A percentile compares a stretch with the other conserved stretches of the same genome.
Evolutionary conservation across 2,329 filamentous ascomycete genomes (phyloP).

Genomic region (Trichoderma polysporum): DNA sequence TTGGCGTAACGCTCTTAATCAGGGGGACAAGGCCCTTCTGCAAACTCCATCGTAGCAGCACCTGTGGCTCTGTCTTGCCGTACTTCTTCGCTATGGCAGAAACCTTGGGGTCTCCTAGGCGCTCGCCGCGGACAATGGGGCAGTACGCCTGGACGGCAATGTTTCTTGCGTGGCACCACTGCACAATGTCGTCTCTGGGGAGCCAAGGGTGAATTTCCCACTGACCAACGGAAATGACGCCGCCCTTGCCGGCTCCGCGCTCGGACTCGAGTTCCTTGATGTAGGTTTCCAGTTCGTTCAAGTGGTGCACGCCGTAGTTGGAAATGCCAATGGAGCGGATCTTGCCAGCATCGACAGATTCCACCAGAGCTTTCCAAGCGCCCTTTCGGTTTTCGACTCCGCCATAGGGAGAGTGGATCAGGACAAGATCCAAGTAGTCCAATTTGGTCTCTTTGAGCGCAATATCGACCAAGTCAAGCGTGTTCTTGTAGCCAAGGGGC

Average conservation of each 20-base stretch:
- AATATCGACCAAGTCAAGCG: constrained; percentile 62
- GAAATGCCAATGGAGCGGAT: constrained; percentile 62
- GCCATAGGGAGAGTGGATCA: constrained; percentile 62
- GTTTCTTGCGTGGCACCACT: constrained; percentile 68
- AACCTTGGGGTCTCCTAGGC: constrained; percentile 67
- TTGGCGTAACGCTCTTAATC: constrained; percentile 70
- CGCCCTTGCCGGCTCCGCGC: constrained; percentile 62
- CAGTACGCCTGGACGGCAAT: constrained; percentile 64
- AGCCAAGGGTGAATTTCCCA: constrained; percentile 92
- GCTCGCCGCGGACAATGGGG: constrained; percentile 64
- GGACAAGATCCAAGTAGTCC: constrained; percentile 66
- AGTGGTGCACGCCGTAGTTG: constrained; percentile 64
- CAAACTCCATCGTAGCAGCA: constrained; percentile 77
- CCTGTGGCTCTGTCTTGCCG: constrained; percentile 70
- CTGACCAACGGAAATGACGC: constrained; percentile 79
- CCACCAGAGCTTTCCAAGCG: constrained; percentile 63
- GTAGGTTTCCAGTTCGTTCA: constrained; percentile 59
- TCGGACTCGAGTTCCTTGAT: constrained; percentile 61
- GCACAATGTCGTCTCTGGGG: constrained; percentile 71
- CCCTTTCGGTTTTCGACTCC: constrained; percentile 56
- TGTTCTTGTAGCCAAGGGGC: constrained; percentile 57
- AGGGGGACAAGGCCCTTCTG: constrained; percentile 74
- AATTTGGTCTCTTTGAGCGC: constrained; percentile 63
- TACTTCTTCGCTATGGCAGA: constrained; percentile 68
- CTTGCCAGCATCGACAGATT: constrained; percentile 61